Conservation (phyloP, 2,329 filamentous ascomycete species). For the Amauroascus verrucosus region DNA sequence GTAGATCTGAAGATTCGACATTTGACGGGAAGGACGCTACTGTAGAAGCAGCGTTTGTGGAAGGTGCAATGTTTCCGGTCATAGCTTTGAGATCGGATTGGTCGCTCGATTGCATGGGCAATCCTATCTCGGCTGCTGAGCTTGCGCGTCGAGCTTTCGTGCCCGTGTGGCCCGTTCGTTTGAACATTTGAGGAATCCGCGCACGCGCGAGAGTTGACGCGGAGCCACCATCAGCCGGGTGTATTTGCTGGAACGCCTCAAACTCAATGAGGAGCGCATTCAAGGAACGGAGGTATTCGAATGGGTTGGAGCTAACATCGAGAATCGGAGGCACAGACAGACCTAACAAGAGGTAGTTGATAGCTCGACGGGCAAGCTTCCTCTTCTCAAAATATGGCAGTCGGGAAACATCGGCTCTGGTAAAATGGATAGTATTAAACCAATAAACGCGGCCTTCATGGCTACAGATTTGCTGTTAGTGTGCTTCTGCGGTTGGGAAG, state of each 20-base stretch:
- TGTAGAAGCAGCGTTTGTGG: conserved; percentile 30
- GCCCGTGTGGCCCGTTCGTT: conserved; percentile 48
- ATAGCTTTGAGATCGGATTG: conserved; percentile 40
- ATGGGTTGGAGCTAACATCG: conserved; percentile 69
- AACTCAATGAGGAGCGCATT: conserved; percentile 83
- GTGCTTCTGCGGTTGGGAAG: not conserved
- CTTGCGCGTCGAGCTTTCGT: conserved; percentile 50
- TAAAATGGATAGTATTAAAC: conserved; percentile 95
- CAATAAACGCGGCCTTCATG: conserved; percentile 93
- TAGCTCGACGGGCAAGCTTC: conserved; percentile 79
- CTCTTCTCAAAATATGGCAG: conserved; percentile 78
- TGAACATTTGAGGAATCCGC: conserved; percentile 75
- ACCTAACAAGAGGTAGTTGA: conserved; percentile 86
- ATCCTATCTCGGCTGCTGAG: conserved; percentile 50
- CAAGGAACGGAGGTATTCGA: conserved; percentile 78
- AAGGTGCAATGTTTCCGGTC: conserved; percentile 32
- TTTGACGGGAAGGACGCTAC: conserved; percentile 30
- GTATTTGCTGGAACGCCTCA: conserved; percentile 81
- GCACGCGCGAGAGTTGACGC: conserved; percentile 63
- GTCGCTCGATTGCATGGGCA: conserved; percentile 43
- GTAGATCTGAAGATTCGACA: conserved; percentile 50
- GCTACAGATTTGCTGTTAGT: conserved; percentile 37
- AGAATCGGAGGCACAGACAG: conserved; percentile 82
- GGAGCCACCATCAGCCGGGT: conserved; percentile 63
- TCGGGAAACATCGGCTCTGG: conserved; percentile 64